Conservation (phyloP, 768 basidiomycete species). For the Neoboletus subvelutipes region DNA sequence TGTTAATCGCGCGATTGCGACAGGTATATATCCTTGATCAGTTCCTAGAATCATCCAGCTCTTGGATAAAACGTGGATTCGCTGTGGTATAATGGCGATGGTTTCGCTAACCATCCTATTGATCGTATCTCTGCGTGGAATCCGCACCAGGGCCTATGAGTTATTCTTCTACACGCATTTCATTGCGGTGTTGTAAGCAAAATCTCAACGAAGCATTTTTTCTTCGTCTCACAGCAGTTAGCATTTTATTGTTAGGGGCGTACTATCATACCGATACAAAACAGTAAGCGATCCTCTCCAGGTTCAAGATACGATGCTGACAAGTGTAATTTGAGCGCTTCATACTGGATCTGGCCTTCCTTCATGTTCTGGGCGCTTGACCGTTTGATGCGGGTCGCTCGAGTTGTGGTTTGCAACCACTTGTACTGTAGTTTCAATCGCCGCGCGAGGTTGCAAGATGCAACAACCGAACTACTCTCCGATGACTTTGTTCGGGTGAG, state of each 20-base stretch:
- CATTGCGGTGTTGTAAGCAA: slow-evolving; percentile 39
- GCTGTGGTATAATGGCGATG: slow-evolving; percentile 37
- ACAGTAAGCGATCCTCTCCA: slow-evolving; percentile 11
- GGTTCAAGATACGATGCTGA: neutral
- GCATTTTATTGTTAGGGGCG: slow-evolving; percentile 37
- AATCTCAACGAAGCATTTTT: fast-evolving
- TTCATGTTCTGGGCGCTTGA: slow-evolving; percentile 43
- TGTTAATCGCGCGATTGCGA: neutral
- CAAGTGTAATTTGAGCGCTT: slow-evolving; percentile 1
- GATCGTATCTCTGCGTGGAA: slow-evolving; percentile 47
- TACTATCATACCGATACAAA: slow-evolving; percentile 39
- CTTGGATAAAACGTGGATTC: slow-evolving; percentile 22
- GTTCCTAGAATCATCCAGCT: neutral
- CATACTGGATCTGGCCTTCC: slow-evolving; percentile 33
- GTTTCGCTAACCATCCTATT: slow-evolving; percentile 42
- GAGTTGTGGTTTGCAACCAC: slow-evolving; percentile 45
- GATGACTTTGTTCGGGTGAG: slow-evolving; percentile 48
- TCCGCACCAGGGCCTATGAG: slow-evolving; percentile 50
- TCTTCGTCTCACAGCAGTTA: slow-evolving; percentile 13
- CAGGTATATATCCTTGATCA: neutral
- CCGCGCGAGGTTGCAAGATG: slow-evolving; percentile 33
- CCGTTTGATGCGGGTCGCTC: slow-evolving; percentile 46
- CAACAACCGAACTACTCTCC: slow-evolving; percentile 43
- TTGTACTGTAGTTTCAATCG: slow-evolving; percentile 35
- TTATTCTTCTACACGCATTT: slow-evolving; percentile 52